These are phyloP conservation scores for Aspergillus sp. DNA, from an alignment of 2,329 filamentous ascomycete species.

Conservation along the genomic window DNA sequence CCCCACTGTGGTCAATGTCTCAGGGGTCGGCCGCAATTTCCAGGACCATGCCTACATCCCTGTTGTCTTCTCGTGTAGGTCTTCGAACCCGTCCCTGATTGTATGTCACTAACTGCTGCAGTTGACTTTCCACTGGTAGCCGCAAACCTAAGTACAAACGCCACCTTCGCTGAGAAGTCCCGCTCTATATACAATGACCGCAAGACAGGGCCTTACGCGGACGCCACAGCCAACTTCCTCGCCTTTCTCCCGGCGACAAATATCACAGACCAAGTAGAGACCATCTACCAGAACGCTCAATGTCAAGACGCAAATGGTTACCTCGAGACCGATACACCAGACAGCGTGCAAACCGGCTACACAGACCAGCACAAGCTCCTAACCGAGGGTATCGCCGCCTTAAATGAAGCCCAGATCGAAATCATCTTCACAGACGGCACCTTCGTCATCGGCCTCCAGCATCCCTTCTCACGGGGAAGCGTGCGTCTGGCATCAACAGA, in stretches of 20 bases:
- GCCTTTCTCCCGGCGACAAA: conserved; percentile 2
- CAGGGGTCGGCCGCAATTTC: conserved; percentile 5
- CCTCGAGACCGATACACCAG: background rate
- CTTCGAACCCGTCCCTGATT: too few species aligned
- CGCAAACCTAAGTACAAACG: conserved; percentile 8
- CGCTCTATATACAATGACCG: background rate
- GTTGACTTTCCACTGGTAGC: conserved; percentile 7
- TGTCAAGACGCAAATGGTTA: background rate
- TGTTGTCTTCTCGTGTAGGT: conserved; percentile 6
- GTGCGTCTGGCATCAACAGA: conserved; percentile 2
- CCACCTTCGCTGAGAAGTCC: conserved; percentile 5
- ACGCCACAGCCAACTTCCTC: conserved; percentile 10
- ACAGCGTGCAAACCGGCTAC: background rate
- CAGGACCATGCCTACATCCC: conserved; percentile 9
- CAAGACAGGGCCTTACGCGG: conserved; percentile 9
- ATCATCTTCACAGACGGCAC: conserved; percentile 8
- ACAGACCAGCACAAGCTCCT: conserved; percentile 4
- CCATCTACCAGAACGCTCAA: background rate
- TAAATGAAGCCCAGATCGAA: conserved; percentile 10
- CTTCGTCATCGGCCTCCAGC: conserved; percentile 5
- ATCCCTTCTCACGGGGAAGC: conserved; percentile 7
- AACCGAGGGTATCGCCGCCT: background rate
- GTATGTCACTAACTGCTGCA: background rate
- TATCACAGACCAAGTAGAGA: background rate
- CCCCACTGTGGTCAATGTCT: background rate